Evolutionary conservation across 2,329 filamentous ascomycete species (phyloP), one percentile per base, ranked within the genome.

Genomic region (Dactylonectria estremocensis): DNA sequence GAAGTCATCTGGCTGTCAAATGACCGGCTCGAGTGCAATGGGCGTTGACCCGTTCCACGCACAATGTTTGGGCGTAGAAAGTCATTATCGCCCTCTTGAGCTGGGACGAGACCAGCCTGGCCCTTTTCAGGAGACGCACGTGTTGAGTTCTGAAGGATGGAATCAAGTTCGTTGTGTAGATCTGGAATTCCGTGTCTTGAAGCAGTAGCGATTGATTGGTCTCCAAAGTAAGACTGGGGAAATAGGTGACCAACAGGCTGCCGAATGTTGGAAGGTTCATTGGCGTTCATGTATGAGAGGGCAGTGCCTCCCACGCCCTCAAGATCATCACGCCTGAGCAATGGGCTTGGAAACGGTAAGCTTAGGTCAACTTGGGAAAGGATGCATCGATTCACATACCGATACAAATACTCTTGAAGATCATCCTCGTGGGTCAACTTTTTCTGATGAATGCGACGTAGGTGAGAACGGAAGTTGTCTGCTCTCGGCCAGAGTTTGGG

Each of bases 391-490:
- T 18, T 6, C 7, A 53, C 69, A 58, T 69, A 75, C 69, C 58
- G 70, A 56, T 76, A 61, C 11, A 78, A 56, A 57, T 79, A 87
- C 13, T 72, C 46, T 20, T 78, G 76, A 5, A 88, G 68, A 35
- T 84, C 80, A 18, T 81, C 79, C 2, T 84, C 83, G 3, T 77
- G 67, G 3, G 67, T 64, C 10, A 85, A 77, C 1, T 76, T 31
- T 3, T 79, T 77, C 0, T 70, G 68, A 77, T 97, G 95, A 74
- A 93, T 89, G 11, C 91, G 88, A 56, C 83, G 84, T 52, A 97
- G 85, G 77, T 98, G 95, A 40, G 92, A 90, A 68, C 91, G 91
- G 79, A 97, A 97, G 76, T 98, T 98, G 79, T 98, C 95, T 57
- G 91, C 84, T 22, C 95, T 89, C 1, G 92, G 92, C 93, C 93